Base-by-base conservation (phyloP, 2,329 filamentous ascomycete genomes). In the Zopfia rhizophila region DNA sequence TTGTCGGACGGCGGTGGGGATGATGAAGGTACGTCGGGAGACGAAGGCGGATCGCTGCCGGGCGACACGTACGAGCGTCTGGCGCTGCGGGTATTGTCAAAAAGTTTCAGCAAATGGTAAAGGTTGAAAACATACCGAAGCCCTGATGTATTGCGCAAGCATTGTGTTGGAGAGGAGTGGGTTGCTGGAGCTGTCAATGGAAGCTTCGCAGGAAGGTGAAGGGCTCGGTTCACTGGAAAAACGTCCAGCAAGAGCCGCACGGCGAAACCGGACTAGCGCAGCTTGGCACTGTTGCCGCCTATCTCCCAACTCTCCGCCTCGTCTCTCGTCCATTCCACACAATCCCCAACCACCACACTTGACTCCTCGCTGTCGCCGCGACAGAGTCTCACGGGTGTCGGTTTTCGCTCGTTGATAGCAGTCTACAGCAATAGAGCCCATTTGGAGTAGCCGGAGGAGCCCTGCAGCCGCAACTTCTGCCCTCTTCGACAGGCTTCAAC, bases 21-120 rank as follows among this genome's bases (percentile, higher is more conserved):
- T 80, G 75, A 86, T 78, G 75, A 87, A 85, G 70, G 81, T 83
- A 70, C 85, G 82, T 73, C 81, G 81, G 68, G 79, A 74, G 61
- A 79, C 69, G 71, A 74, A 72, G 72, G 75, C 75, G 63, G 72
- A 66, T 69, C 82, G 80, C 69, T 81, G 81, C 69, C 80, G 80
- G 73, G 78, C 78, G 66, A 81, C 77, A 75, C 83, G 82, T 74
- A 78, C 77, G 70, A 86, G 72, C 69, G 82, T 73, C 72, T 82
- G 82, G 77, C 82, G 80, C 84, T 86, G 70, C 44, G 48, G 23
- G 50, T 45, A 48, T 23, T 46, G 59, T 72, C 59, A 74, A 61
- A 48, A 54, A 45, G 37, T 29, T 38, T 45, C 24, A 40, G 43
- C 29, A 44, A 45, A 41, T 14, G 32, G 31, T 25, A 25, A 44